Evolutionary conservation across 1,139 yeast species (phyloP).

Genomic region (Blastobotrys persicus): DNA sequence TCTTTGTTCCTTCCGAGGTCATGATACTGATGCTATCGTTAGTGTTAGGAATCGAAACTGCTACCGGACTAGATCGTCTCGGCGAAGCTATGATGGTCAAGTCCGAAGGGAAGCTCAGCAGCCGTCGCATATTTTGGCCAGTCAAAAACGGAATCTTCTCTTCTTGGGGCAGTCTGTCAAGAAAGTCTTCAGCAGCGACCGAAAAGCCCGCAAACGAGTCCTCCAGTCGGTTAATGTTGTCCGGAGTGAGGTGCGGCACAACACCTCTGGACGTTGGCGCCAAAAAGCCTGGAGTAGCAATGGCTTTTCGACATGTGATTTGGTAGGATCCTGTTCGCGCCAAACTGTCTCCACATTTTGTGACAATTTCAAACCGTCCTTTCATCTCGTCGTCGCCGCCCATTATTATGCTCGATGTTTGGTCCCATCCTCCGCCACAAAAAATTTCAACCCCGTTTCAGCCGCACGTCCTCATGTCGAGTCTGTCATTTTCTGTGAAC

Average conservation of each 20-base stretch:
- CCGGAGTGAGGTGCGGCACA: constrained; percentile 44
- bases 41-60: constrained; percentile 37
- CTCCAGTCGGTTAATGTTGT: constrained; percentile 28
- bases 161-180: constrained; percentile 28
- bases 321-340: constrained; percentile 16
- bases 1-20: constrained; percentile 40
- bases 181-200: constrained; percentile 36
- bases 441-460: too few relatives aligned
- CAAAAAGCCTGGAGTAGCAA: constrained; percentile 36
- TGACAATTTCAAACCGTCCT: constrained; percentile 15
- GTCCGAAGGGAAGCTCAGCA: constrained; percentile 27
- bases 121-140: constrained; percentile 18
- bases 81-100: constrained; percentile 30
- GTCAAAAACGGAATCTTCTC: constrained; percentile 23
- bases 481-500: too few relatives aligned
- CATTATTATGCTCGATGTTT: too few relatives aligned
- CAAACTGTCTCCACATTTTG: constrained; percentile 11
- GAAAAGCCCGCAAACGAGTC: constrained; percentile 27
- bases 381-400: background rate
- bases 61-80: constrained; percentile 34
- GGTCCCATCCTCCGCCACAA: too few relatives aligned
- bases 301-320: constrained; percentile 11
- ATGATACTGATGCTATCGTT: constrained; percentile 34
- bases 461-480: too few relatives aligned
- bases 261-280: constrained; percentile 42